phyloP scores from a whole-genome alignment of 192 early-diverging fungal genomes.

The Lobosporangium transversale region DNA sequence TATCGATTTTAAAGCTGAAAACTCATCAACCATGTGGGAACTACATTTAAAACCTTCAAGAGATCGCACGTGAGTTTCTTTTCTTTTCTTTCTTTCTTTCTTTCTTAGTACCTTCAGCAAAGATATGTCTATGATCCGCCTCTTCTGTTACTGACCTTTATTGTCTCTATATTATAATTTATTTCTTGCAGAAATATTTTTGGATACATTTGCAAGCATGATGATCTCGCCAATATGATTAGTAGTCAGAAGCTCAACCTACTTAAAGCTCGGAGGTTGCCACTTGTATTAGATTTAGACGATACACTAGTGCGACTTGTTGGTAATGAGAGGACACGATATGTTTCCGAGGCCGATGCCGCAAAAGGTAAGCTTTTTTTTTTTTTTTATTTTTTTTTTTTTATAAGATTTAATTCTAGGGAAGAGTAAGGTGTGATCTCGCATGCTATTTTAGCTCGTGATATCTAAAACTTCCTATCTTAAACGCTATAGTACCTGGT shows the following conservation, averaged over 20 bases:
- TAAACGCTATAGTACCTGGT: conserved; percentile 69
- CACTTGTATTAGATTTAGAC: conserved; percentile 81
- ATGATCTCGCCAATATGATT: conserved; percentile 66
- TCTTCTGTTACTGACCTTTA: background rate
- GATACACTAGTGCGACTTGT: conserved; percentile 79
- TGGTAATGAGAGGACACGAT: conserved; percentile 66
- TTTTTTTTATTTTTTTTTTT: background rate
- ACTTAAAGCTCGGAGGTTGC: conserved; percentile 61
- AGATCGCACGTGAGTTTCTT: conserved; percentile 62
- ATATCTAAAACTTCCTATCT: no score
- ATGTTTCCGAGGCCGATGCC: conserved; percentile 65
- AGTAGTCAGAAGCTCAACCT: conserved; percentile 60
- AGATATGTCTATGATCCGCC: no score
- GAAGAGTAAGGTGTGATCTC: no score
- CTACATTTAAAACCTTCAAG: conserved; percentile 75
- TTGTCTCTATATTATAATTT: background rate
- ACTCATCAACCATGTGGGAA: conserved; percentile 65
- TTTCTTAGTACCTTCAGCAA: no score
- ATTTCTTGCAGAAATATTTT: conserved; percentile 60
- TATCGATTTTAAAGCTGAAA: conserved; percentile 58
- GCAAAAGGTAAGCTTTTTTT: conserved; percentile 25
- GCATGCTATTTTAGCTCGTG: no score
- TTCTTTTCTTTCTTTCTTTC: background rate
- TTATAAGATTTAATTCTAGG: no score
- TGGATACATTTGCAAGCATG: conserved; percentile 69